Evolutionary conservation across 2,329 filamentous ascomycete genomes (phyloP).

Genomic region (Neurospora sp.): DNA sequence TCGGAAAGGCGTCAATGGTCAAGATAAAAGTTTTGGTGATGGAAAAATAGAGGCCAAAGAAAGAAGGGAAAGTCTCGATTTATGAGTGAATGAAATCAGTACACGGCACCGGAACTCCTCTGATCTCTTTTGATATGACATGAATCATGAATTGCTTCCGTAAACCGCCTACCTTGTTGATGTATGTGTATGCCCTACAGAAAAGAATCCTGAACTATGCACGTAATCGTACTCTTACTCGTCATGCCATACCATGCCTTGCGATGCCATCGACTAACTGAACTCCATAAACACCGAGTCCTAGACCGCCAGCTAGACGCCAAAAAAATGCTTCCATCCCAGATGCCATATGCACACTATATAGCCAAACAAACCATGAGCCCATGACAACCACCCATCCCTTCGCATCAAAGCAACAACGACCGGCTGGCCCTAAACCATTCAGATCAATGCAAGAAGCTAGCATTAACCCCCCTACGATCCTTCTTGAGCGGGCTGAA

Average conservation of each 20-base stretch:
- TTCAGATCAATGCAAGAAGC: conserved; percentile 40
- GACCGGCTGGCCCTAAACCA: background rate
- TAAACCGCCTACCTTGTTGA: background rate
- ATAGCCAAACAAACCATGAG: background rate
- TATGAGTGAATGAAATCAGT: background rate
- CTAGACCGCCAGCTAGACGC: background rate
- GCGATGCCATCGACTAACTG: background rate
- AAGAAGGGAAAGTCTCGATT: background rate
- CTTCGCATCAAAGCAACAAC: background rate
- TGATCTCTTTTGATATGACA: background rate
- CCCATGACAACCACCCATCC: background rate
- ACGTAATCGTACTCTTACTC: background rate
- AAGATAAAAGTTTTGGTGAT: background rate
- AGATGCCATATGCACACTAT: background rate
- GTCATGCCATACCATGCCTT: background rate
- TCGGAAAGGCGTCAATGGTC: background rate
- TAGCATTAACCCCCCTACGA: conserved; percentile 50
- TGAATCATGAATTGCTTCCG: background rate
- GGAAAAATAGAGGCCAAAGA: background rate
- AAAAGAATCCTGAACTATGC: background rate
- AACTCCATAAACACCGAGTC: background rate
- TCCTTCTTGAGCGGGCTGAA: conserved; percentile 70
- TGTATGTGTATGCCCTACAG: background rate
- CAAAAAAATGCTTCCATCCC: background rate
- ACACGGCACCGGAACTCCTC: background rate